Evolutionary conservation across 805 yeast species (phyloP).

Genomic region (Saccharomycopsis sp.): DNA sequence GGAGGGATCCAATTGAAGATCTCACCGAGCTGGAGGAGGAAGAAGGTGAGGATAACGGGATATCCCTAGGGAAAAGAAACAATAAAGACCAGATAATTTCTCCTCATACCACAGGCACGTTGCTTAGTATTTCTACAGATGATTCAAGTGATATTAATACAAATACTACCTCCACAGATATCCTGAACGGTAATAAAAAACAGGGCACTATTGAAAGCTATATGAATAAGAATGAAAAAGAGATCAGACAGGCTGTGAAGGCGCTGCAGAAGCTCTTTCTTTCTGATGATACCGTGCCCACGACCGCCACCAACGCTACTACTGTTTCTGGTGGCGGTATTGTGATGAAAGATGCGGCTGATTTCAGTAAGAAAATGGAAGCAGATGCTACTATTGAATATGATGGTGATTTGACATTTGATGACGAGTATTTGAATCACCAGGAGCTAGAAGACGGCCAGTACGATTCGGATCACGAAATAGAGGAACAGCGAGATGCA

Average conservation of each 20-base stretch:
- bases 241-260: constrained; percentile 27
- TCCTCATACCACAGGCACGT: background rate
- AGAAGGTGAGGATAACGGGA: constrained; percentile 22
- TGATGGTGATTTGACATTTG: constrained; percentile 5
- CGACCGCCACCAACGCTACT: constrained; percentile 1
- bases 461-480: constrained; percentile 20
- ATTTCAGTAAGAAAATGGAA: background rate
- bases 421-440: constrained; percentile 17
- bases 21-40: constrained; percentile 45
- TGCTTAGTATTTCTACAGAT: background rate
- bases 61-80: background rate
- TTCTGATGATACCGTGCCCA: background rate
- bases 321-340: constrained; percentile 11
- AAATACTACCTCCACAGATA: background rate
- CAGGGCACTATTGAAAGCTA: background rate
- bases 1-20: constrained; percentile 80
- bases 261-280: background rate
- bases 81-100: constrained; percentile 18
- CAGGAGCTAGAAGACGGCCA: constrained; percentile 11
- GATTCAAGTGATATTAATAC: background rate
- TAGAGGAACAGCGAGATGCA: constrained; percentile 27
- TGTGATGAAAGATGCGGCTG: constrained; percentile 16
- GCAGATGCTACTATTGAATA: background rate
- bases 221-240: constrained; percentile 1
- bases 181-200: background rate